Percentiles rank a stretch among this genome's conserved stretches.
These are phyloP conservation scores for Aspergillus oerlinghausenensis DNA, from an alignment of 2,329 filamentous ascomycete species.

Conservation along the genomic window DNA sequence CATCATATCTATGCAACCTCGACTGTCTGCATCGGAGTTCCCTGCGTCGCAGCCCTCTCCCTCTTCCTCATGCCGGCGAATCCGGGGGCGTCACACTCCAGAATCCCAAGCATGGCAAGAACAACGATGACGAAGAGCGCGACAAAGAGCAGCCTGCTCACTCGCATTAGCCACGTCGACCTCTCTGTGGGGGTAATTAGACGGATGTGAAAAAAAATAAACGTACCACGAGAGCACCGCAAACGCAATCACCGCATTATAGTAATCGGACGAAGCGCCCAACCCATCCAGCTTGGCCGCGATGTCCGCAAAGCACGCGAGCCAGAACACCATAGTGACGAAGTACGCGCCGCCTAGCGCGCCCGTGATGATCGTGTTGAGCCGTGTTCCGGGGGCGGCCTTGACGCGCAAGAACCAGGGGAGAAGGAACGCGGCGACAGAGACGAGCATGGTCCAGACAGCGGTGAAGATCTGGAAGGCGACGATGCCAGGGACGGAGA, in stretches of 20 bases:
- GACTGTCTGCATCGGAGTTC: background rate
- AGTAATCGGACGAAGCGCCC: constrained; percentile 10
- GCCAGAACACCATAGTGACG: constrained; percentile 29
- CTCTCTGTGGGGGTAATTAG: background rate
- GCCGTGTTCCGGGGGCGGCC: constrained; percentile 9
- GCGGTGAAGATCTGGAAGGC: constrained; percentile 22
- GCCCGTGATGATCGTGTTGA: constrained; percentile 19
- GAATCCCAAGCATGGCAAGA: constrained; percentile 24
- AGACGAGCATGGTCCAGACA: constrained; percentile 24
- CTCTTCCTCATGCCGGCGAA: constrained; percentile 6
- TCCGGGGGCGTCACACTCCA: constrained; percentile 23
- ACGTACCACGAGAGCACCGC: constrained; percentile 25
- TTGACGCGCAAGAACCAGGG: constrained; percentile 18
- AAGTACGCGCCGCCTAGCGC: constrained; percentile 19
- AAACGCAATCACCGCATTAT: constrained; percentile 26
- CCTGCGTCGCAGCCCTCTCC: background rate
- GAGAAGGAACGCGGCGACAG: constrained; percentile 14
- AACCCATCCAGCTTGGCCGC: constrained; percentile 12
- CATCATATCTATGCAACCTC: background rate
- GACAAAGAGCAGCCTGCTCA: constrained; percentile 24
- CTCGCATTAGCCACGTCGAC: background rate
- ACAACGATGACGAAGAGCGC: constrained; percentile 24
- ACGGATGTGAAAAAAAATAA: background rate
- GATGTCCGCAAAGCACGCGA: constrained; percentile 27
- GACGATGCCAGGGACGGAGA: constrained; percentile 16